A percentile compares a stretch with the other conserved stretches of the same genome.
Evolutionary conservation across 305 asterid species (phyloP).

Genomic region (Solanum hybrid): DNA sequence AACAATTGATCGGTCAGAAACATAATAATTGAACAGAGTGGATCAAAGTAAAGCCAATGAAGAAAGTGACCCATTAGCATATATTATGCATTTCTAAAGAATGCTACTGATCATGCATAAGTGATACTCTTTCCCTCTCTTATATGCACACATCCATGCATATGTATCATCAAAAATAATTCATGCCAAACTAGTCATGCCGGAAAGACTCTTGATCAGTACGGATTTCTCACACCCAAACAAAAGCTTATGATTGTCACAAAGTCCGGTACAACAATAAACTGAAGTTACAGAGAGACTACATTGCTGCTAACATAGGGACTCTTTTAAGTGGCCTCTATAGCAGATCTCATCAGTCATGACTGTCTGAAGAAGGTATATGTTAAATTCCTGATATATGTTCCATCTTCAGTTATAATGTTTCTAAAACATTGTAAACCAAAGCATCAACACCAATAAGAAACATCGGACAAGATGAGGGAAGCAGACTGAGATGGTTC

Average conservation of each 20-base stretch:
- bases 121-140: not conserved
- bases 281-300: not conserved
- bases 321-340: not conserved
- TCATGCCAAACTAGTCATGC: not conserved
- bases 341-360: not conserved
- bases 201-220: not conserved
- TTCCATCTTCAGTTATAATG: not conserved
- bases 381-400: not conserved
- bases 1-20: not conserved
- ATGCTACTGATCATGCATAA: not conserved
- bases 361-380: not conserved
- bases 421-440: not conserved
- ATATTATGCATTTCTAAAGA: not conserved
- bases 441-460: not conserved
- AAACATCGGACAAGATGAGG: not conserved
- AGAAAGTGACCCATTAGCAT: not conserved
- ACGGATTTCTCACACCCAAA: not conserved
- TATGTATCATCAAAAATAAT: not conserved
- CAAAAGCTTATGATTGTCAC: not conserved
- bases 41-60: conserved; percentile 4
- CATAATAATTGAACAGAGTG: not conserved
- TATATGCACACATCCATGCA: not conserved
- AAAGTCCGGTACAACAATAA: not conserved
- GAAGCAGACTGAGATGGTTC: not conserved
- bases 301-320: not conserved